Base-by-base conservation (phyloP, 768 basidiomycete genomes). In the Lactarius akahatsu region DNA sequence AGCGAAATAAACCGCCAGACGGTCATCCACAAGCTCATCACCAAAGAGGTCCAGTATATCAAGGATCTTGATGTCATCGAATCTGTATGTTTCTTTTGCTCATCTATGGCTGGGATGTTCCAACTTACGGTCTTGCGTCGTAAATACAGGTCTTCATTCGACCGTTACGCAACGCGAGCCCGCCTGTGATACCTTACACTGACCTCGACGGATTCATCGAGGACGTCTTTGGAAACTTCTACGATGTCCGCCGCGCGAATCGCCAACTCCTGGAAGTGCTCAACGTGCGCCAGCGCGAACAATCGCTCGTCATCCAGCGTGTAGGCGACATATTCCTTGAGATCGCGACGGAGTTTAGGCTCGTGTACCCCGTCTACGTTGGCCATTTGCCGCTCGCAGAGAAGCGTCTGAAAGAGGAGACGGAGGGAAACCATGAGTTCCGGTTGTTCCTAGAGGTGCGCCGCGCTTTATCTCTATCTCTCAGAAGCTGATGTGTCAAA, bases 291-390 rank as follows among this genome's bases (percentile, higher is more conserved):
- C 94, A 98, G 74, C 77, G 81, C 43, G 94, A 97, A 73, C 89
- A 95, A 68, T 85, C 83, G 0, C 89, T 91, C 0, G 83, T 97
- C 61, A 92, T 98, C 41, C 83, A 87, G 67, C 82, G 84, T 50
- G 91, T 98, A 28, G 96, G 96, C 0, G 94, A 96, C 72, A 85
- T 97, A 57, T 93, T 96, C 74, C 80, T 97, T 45, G 85, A 89
- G 32, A 89, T 91, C 7, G 95, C 94, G 0, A 85, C 91, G 6
- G 91, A 95, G 72, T 97, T 97, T 78, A 83, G 92, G 52, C 80
- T 87, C 41, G 88, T 89, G 2, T 98, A 98, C 73, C 92, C 94
- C 2, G 83, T 83, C 7, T 97, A 96, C 71, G 83, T 93, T 40
- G 92, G 91, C 1, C 88, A 91, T 75, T 82, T 94, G 54, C 94